These are phyloP conservation scores for Globisporangium echinulatum DNA, from an alignment of 352 stramenopile species.

Conservation along the genomic window DNA sequence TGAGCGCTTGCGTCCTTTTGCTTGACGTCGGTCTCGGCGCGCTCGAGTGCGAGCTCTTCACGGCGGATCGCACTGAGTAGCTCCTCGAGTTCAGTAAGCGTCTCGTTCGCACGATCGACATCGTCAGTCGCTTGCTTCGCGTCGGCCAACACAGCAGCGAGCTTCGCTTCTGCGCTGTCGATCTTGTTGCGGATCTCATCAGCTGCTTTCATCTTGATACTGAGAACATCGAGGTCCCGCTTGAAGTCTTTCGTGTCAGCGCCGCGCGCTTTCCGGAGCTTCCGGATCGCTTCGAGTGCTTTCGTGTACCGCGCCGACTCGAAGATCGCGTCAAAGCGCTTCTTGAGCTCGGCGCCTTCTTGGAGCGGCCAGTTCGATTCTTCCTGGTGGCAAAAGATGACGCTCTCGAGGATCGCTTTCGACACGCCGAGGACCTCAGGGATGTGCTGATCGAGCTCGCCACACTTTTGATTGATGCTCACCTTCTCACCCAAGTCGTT, in stretches of 20 bases:
- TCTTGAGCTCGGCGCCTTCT: conserved; percentile 97
- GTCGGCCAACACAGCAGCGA: conserved; percentile 31
- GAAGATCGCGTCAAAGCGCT: conserved; percentile 99
- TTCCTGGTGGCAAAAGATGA: conserved; percentile 99
- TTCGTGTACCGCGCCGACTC: conserved; percentile 98
- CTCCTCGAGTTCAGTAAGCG: conserved; percentile 48
- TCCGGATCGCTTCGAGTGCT: conserved; percentile 94
- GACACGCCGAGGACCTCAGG: conserved; percentile 94
- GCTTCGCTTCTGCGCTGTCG: conserved; percentile 32
- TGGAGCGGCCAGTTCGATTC: conserved; percentile 96
- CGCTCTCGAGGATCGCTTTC: conserved; percentile 97
- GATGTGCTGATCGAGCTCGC: conserved; percentile 92
- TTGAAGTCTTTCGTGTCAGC: conserved; percentile 91
- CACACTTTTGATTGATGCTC: conserved; percentile 93
- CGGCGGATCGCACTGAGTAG: conserved; percentile 34
- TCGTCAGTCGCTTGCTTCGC: conserved; percentile 23
- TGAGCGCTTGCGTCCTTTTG: conserved; percentile 37
- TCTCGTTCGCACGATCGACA: conserved; percentile 39
- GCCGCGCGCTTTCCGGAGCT: conserved; percentile 86
- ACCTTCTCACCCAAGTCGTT: conserved; percentile 89
- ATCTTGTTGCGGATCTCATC: conserved; percentile 54
- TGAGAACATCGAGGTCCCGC: conserved; percentile 88
- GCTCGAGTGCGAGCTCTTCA: conserved; percentile 26
- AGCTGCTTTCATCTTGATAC: conserved; percentile 70
- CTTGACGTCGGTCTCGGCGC: conserved; percentile 23